phyloP scores from a whole-genome alignment of 371 early-diverging fungal species.

The Mucor saturninus region DNA sequence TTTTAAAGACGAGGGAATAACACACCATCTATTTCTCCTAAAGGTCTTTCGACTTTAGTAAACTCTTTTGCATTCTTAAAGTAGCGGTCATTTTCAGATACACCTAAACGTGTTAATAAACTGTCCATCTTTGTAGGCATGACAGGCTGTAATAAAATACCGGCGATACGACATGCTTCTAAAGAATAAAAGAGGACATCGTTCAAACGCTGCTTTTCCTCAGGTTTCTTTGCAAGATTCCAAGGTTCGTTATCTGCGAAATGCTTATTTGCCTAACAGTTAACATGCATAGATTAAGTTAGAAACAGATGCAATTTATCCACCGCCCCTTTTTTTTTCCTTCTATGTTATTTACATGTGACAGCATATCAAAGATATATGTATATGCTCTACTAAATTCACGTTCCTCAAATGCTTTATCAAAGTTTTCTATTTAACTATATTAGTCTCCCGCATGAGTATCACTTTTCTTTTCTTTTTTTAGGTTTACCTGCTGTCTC shows the following conservation, averaged over 20 bases:
- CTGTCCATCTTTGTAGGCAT: conserved; percentile 80
- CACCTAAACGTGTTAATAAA: conserved; percentile 69
- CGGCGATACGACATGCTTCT: conserved; percentile 78
- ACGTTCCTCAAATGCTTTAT: conserved; percentile 42
- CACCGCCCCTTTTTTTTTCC: background rate
- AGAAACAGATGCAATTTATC: background rate
- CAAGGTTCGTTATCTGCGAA: conserved; percentile 82
- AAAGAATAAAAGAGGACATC: conserved; percentile 72
- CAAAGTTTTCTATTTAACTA: conserved; percentile 31
- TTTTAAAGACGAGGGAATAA: conserved; percentile 27
- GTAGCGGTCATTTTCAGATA: conserved; percentile 53
- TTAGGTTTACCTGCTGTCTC: conserved; percentile 48
- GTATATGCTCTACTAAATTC: conserved; percentile 61
- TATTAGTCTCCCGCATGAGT: background rate
- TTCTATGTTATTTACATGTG: conserved; percentile 48
- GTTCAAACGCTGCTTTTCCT: conserved; percentile 54
- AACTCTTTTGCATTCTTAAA: conserved; percentile 51
- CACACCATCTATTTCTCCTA: conserved; percentile 24
- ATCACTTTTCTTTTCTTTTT: background rate
- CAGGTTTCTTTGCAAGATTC: conserved; percentile 63
- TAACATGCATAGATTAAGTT: background rate
- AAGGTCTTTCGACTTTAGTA: conserved; percentile 8
- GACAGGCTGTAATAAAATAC: conserved; percentile 82
- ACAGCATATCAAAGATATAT: conserved; percentile 58
- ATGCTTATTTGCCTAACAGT: conserved; percentile 70